Conservation (phyloP, 148 eudicot genomes). For the Gaultheria prostrata region DNA sequence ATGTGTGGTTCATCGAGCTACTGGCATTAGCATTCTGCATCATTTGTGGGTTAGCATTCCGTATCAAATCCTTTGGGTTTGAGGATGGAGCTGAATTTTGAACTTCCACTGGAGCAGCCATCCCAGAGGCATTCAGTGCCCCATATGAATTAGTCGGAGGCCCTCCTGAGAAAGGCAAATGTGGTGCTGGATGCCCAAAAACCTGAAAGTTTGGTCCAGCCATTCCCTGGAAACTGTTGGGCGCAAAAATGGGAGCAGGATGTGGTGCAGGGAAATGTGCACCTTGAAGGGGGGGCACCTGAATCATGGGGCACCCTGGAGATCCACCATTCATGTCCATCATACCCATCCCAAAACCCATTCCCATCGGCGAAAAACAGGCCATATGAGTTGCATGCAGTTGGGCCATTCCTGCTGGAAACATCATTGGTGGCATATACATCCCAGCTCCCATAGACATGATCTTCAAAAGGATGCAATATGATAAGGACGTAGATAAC, state of each 20-base stretch:
- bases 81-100: conserved; percentile 31
- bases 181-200: conserved; percentile 49
- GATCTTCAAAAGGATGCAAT: conserved; percentile 44
- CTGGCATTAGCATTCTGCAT: conserved; percentile 32
- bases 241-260: conserved; percentile 20
- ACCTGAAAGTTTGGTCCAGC: conserved; percentile 43
- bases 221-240: conserved; percentile 48
- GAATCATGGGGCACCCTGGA: conserved; percentile 38
- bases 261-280: conserved; percentile 43
- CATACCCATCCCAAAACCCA: conserved; percentile 71
- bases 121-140: conserved; percentile 30
- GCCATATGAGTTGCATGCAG: conserved; percentile 68
- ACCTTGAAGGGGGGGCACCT: conserved; percentile 46
- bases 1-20: conserved; percentile 28
- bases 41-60: conserved; percentile 25
- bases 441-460: conserved; percentile 93
- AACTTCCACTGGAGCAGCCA: conserved; percentile 27
- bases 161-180: conserved; percentile 29
- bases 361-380: conserved; percentile 63
- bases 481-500: neutral
- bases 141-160: conserved; percentile 28
- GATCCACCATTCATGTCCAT: conserved; percentile 53
- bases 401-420: conserved; percentile 72
- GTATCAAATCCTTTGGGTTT: conserved; percentile 24
- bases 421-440: conserved; percentile 91